A percentile compares a stretch with the other conserved stretches of the same genome.
Conservation (phyloP, 768 basidiomycete species). For the Chalciporus sphaerocephalus region DNA sequence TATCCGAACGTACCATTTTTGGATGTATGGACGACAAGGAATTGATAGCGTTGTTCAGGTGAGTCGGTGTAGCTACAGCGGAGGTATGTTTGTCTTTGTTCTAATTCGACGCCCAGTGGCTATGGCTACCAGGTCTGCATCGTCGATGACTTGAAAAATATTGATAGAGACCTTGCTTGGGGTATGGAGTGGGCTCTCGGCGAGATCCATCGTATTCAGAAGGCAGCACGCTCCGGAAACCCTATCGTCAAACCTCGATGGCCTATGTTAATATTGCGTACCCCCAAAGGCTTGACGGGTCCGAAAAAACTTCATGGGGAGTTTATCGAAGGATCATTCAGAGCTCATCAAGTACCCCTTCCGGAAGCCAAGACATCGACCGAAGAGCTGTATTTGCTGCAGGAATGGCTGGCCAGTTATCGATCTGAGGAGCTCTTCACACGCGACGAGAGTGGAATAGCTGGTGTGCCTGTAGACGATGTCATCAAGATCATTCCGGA, state of each 20-base stretch:
- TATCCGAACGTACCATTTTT: constrained; percentile 84
- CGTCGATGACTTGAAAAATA: constrained; percentile 59
- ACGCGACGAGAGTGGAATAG: constrained; percentile 19
- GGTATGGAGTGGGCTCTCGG: constrained; percentile 76
- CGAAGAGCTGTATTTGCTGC: constrained; percentile 59
- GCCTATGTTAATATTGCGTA: constrained; percentile 83
- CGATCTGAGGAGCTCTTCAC: constrained; percentile 64
- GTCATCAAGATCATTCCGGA: constrained; percentile 59
- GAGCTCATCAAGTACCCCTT: constrained; percentile 85
- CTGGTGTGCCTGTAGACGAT: constrained; percentile 50
- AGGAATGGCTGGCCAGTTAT: constrained; percentile 74
- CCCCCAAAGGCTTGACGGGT: constrained; percentile 77
- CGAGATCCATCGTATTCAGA: constrained; percentile 75
- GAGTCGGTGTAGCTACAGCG: constrained; percentile 8
- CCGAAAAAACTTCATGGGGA: constrained; percentile 66
- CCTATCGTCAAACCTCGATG: constrained; percentile 86
- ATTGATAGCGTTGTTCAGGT: constrained; percentile 71
- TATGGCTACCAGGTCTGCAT: constrained; percentile 90
- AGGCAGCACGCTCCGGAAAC: constrained; percentile 68
- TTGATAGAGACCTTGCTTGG: constrained; percentile 77
- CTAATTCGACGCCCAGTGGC: constrained; percentile 40
- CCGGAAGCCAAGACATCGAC: constrained; percentile 61
- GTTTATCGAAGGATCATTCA: constrained; percentile 77
- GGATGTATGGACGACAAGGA: constrained; percentile 92
- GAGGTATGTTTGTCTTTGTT: neutral